Percentiles rank a stretch among this genome's conserved stretches.
These are phyloP conservation scores for Hymenoscyphus fructigenus DNA, from an alignment of 2,329 filamentous ascomycete species.

Conservation along the genomic window DNA sequence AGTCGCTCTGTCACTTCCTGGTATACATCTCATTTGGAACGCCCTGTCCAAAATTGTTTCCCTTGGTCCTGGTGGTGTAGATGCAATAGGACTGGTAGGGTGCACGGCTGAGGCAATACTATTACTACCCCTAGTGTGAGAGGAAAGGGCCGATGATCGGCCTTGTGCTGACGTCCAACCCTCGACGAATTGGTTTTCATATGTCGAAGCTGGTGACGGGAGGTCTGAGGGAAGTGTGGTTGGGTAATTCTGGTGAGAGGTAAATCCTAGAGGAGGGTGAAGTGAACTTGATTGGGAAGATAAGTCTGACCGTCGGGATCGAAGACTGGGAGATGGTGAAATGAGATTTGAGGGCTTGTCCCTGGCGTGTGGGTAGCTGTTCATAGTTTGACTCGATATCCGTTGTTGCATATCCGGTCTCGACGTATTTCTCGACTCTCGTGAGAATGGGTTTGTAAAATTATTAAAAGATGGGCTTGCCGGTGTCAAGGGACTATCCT, in stretches of 20 bases:
- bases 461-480: slow-evolving; percentile 29
- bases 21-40: slow-evolving; percentile 62
- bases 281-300: slow-evolving; percentile 43
- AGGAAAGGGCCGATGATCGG: slow-evolving; percentile 54
- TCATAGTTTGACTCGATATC: slow-evolving; percentile 48
- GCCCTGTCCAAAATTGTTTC: slow-evolving; percentile 68
- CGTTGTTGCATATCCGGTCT: slow-evolving; percentile 46
- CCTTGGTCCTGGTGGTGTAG: slow-evolving; percentile 48
- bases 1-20: slow-evolving; percentile 53
- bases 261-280: slow-evolving; percentile 48
- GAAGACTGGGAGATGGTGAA: slow-evolving; percentile 59
- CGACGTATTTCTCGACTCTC: slow-evolving; percentile 20
- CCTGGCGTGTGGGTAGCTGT: slow-evolving; percentile 42
- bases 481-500: slow-evolving; percentile 30
- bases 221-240: slow-evolving; percentile 54
- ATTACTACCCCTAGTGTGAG: slow-evolving; percentile 53
- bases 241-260: slow-evolving; percentile 50
- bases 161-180: slow-evolving; percentile 62
- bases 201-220: slow-evolving; percentile 55
- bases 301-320: slow-evolving; percentile 61
- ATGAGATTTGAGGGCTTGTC: slow-evolving; percentile 50
- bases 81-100: slow-evolving; percentile 40
- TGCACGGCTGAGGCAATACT: slow-evolving; percentile 52
- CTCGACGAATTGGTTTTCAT: slow-evolving; percentile 58
- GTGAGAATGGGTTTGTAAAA: slow-evolving; percentile 36